A percentile compares a stretch with the other conserved stretches of the same genome.
phyloP scores from a whole-genome alignment of 495 filamentous ascomycete genomes.

The Parachaetomium inaequale region DNA sequence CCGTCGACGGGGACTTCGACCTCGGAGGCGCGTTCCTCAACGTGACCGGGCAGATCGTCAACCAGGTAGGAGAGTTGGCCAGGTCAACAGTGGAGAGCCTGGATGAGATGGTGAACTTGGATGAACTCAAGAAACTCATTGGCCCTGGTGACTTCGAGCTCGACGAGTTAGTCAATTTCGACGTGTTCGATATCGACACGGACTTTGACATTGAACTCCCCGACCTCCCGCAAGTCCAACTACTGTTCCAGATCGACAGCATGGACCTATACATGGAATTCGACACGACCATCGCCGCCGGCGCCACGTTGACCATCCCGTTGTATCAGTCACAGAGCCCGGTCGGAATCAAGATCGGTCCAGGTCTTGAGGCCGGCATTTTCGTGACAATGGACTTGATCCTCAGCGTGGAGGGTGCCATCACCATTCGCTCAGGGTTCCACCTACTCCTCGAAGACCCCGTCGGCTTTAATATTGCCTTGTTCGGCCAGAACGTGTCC shows the following conservation, averaged over 20 bases:
- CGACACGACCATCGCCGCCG: slow-evolving; percentile 41
- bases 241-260: slow-evolving; percentile 45
- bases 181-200: slow-evolving; percentile 33
- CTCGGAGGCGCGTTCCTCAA: slow-evolving; percentile 33
- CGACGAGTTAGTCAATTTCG: slow-evolving; percentile 31
- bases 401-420: slow-evolving; percentile 41
- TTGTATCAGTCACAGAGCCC: slow-evolving; percentile 45
- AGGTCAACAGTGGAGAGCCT: slow-evolving; percentile 8
- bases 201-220: slow-evolving; percentile 39
- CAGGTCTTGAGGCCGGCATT: slow-evolving; percentile 39
- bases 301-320: slow-evolving; percentile 46
- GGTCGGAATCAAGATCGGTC: slow-evolving; percentile 35
- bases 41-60: slow-evolving; percentile 25
- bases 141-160: slow-evolving; percentile 29
- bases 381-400: slow-evolving; percentile 49
- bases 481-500: slow-evolving; percentile 42
- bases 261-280: slow-evolving; percentile 52
- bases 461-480: slow-evolving; percentile 39
- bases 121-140: background rate
- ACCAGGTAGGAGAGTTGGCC: slow-evolving; percentile 28
- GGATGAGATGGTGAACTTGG: background rate
- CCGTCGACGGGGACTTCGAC: slow-evolving; percentile 37
- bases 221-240: slow-evolving; percentile 40
- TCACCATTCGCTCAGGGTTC: slow-evolving; percentile 51
- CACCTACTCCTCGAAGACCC: slow-evolving; percentile 50